phyloP scores from a whole-genome alignment of 768 basidiomycete species.

The Clavaria fumosa region DNA sequence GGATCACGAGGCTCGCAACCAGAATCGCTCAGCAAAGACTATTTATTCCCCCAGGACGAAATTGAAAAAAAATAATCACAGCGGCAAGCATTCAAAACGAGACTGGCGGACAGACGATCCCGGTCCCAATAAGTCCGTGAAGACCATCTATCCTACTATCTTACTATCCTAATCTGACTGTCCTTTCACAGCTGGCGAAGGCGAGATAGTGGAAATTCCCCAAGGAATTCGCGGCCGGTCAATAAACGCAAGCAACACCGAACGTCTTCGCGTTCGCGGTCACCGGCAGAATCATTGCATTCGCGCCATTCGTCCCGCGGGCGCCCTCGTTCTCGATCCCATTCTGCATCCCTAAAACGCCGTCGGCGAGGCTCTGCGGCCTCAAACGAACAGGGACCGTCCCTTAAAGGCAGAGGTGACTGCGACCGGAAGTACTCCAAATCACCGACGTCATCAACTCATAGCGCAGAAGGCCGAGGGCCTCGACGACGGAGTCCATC shows the following conservation, averaged over 20 bases:
- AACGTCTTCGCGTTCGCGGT: slow-evolving; percentile 42
- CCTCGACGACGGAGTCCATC: slow-evolving; percentile 35
- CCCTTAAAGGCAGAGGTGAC: slow-evolving; percentile 24
- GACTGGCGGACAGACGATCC: slow-evolving; percentile 47
- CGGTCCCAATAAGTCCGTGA: slow-evolving; percentile 61
- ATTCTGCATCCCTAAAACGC: slow-evolving; percentile 45
- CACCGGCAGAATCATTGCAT: slow-evolving; percentile 39
- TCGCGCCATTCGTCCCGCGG: slow-evolving; percentile 55
- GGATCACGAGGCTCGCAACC: slow-evolving; percentile 23
- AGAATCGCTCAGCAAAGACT: slow-evolving; percentile 12
- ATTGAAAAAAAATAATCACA: slow-evolving; percentile 20
- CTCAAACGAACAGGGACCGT: slow-evolving; percentile 29
- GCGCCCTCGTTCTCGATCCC: slow-evolving; percentile 49
- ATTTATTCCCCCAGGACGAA: slow-evolving; percentile 14
- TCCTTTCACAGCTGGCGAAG: slow-evolving; percentile 42
- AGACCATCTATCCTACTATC: slow-evolving; percentile 3
- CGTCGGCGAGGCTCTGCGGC: slow-evolving; percentile 36
- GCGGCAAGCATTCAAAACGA: slow-evolving; percentile 26
- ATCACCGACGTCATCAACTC: slow-evolving; percentile 31
- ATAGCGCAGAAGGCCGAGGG: slow-evolving; percentile 22
- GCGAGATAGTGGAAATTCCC: slow-evolving; percentile 31
- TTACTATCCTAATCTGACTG: slow-evolving; percentile 4
- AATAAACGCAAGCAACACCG: slow-evolving; percentile 32
- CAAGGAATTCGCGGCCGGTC: slow-evolving; percentile 21
- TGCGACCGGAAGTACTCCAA: slow-evolving; percentile 15